These are phyloP conservation scores for Gomphus bonarii DNA, from an alignment of 1,284 basidiomycete genomes.

Conservation along the genomic window DNA sequence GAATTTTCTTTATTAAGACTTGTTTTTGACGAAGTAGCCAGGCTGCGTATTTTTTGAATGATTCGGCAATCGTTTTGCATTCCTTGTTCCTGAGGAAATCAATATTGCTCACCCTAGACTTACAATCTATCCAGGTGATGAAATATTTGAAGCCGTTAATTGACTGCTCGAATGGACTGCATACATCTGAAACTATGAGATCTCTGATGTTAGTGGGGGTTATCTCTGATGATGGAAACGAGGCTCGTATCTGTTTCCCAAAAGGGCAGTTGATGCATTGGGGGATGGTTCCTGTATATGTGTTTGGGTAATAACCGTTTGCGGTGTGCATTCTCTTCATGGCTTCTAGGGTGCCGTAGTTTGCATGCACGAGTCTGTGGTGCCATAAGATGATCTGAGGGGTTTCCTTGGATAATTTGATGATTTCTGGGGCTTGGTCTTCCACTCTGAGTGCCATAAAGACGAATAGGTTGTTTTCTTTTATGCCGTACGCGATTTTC, in stretches of 20 bases:
- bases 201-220: too few relatives aligned
- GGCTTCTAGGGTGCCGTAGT: neutral
- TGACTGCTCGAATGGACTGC: neutral
- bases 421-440: too few relatives aligned
- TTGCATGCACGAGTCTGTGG: too few relatives aligned
- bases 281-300: neutral
- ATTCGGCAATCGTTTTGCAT: neutral
- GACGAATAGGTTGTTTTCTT: neutral
- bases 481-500: neutral
- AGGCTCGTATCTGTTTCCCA: too few relatives aligned
- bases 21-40: neutral
- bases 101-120: neutral
- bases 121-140: neutral
- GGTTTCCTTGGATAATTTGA: too few relatives aligned
- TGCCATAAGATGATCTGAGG: too few relatives aligned
- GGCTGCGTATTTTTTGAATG: neutral
- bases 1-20: constrained; percentile 11
- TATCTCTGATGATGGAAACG: too few relatives aligned
- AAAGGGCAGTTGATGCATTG: too few relatives aligned
- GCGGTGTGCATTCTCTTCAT: neutral
- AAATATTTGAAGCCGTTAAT: neutral
- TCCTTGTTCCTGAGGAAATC: neutral
- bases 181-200: too few relatives aligned
- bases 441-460: neutral
- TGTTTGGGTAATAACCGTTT: neutral